Base-by-base conservation (phyloP, 257 asterid species). In the Verbena officinalis region DNA sequence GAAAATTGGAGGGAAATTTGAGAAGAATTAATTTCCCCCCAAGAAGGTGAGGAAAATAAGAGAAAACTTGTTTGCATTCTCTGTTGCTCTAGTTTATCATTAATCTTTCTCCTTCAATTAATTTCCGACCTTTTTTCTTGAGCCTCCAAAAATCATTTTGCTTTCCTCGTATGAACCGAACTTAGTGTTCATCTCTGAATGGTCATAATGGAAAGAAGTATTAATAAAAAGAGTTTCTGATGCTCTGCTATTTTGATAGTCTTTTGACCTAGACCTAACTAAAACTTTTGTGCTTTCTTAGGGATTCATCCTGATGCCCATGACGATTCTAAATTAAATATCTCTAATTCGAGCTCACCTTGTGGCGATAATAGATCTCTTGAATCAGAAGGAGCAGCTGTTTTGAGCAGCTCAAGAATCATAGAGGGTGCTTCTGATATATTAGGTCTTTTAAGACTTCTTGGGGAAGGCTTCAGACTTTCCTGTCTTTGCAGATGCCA, bases 391-490 rank as follows among this genome's bases (percentile, higher is more conserved):
- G 88, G 83, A 52, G 53, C 75, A 43, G 59, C 73, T 72, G 74
- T 72, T 55, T 69, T 73, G 61, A 82, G 84, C 75, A 73, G 77
- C 77, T 75, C 90, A 68, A 77, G 62, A 71, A 65, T 85, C 57
- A 55, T 74, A 48, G 85, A 79, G 67, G 99, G 95, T 55, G 92
- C 89, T 67, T 80, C 86, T 16, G 97, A 90, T 69, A 64, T 87
- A 69, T 60, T 94, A 75, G 68, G 77, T 27, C 95, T 94, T 65
- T 78, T 94, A 69, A 81, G 83, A 84, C 88, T 81, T 80, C 77
- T 94, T 68, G 99, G 99, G 39, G 99, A 94, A 68, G 96, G 97
- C 66, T 88, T 82, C 59, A 83, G 96, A 75, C 95, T 90, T 68
- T 88, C 91, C 52, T 81, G 95, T 70, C 74, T 88, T 43, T 90